Percentiles rank a stretch among this genome's conserved stretches.
Conservation (phyloP, 2,329 filamentous ascomycete genomes). For the Pezicula radicicola region DNA sequence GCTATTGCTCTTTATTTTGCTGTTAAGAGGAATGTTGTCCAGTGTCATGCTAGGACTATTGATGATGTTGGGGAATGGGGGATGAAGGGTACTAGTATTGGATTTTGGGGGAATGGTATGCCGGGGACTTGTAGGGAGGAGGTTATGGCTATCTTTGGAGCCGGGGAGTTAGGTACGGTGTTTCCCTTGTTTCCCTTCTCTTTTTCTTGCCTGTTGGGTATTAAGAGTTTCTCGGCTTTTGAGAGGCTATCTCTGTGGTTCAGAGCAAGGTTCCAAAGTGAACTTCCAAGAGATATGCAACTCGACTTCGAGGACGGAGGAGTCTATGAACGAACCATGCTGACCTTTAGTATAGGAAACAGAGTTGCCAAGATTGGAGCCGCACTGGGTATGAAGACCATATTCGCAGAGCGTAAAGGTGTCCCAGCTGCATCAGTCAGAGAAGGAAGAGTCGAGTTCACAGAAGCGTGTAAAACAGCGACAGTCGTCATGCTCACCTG, state of each 20-base stretch:
- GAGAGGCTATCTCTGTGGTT: background rate
- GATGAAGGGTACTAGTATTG: conserved; percentile 20
- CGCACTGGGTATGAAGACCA: conserved; percentile 18
- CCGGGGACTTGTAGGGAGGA: conserved; percentile 21
- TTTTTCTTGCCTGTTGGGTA: background rate
- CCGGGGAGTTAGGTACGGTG: conserved; percentile 21
- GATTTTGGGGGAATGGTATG: conserved; percentile 11
- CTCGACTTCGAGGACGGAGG: background rate
- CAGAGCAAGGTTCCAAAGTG: background rate
- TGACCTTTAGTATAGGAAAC: conserved; percentile 12
- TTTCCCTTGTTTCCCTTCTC: background rate
- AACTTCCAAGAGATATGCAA: too few relatives aligned
- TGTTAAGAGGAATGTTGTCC: conserved; percentile 32
- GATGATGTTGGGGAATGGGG: conserved; percentile 22
- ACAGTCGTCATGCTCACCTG: conserved; percentile 20
- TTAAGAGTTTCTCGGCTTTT: background rate
- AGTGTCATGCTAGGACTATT: conserved; percentile 25
- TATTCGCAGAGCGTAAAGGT: conserved; percentile 17
- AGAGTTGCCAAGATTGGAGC: conserved; percentile 16
- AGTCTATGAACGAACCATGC: background rate
- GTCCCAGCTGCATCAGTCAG: conserved; percentile 2
- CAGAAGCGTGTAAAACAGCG: conserved; percentile 7
- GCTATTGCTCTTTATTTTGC: conserved; percentile 28
- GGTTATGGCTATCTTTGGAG: conserved; percentile 24
- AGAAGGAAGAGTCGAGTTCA: conserved; percentile 16